A percentile compares a stretch with the other conserved stretches of the same genome.
These are phyloP conservation scores for Lathyrus tuberosus DNA, from an alignment of 306 rosid species.

Conservation along the genomic window DNA sequence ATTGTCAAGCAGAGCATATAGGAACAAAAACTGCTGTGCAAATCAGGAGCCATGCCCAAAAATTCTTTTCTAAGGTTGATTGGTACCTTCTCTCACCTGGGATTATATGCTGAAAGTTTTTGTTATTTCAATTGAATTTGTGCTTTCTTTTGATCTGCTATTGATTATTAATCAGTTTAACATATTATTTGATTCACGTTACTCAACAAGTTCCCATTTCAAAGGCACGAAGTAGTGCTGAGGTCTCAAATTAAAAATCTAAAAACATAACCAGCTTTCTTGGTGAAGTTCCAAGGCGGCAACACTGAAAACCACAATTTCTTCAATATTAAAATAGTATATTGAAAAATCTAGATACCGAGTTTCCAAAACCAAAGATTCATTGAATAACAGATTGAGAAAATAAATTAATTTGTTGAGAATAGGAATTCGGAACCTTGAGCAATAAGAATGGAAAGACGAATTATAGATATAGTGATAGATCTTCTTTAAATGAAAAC, in stretches of 20 bases:
- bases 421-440: neutral
- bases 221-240: neutral
- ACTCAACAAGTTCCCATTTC: conserved; percentile 9
- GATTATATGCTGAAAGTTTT: conserved; percentile 34
- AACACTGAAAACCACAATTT: conserved; percentile 14
- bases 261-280: conserved; percentile 21
- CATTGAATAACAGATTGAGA: conserved; percentile 9
- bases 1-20: conserved; percentile 78
- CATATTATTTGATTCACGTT: conserved; percentile 25
- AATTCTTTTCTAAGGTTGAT: conserved; percentile 96
- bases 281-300: conserved; percentile 21
- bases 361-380: too few species aligned
- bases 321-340: neutral
- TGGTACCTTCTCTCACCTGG: conserved; percentile 56
- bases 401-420: conserved; percentile 2
- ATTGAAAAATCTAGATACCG: neutral
- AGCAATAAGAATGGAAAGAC: neutral
- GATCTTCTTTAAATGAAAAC: neutral
- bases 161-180: conserved; percentile 18
- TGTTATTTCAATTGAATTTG: conserved; percentile 28
- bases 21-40: conserved; percentile 99
- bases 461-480: neutral
- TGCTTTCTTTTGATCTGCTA: conserved; percentile 23
- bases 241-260: neutral
- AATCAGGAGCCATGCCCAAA: conserved; percentile 99